Base-by-base conservation (phyloP, 139 green algal genomes). In the Zygnema cylindricum region DNA sequence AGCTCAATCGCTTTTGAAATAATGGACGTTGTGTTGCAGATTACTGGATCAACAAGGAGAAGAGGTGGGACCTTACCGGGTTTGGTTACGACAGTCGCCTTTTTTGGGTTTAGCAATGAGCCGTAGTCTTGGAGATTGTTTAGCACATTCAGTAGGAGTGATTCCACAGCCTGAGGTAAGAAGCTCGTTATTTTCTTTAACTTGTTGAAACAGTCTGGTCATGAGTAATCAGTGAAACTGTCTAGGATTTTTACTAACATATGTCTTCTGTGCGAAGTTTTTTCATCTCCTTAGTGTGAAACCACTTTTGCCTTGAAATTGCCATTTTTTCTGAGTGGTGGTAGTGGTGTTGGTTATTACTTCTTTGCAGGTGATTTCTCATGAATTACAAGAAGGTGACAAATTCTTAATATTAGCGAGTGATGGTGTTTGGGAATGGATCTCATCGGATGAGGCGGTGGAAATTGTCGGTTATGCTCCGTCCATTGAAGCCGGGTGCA, bases 391-490 rank as follows among this genome's bases (percentile, higher is more conserved):
- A 35, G 33, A 77, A 36, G 25, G 42, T 0, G 96, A 98, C 88
- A 84, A 94, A 32, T 98, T 98, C 85, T 25, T 98, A 23, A 91
- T 98, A 7, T 63, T 98, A 1, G 96, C 93, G 23, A 96, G 84
- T 40, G 96, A 98, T 82, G 96, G 96, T 0, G 73, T 98, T 25
- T 98, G 96, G 96, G 96, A 98, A 81, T 89, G 91, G 7, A 23
- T 98, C 38, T 84, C 69, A 73, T 95, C 94, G 38, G 88, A 95
- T 30, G 96, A 98, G n/a, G 95, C 93, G 41, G 83, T 91, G 1
- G 35, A 32, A 33, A 83, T 86, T 33, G 87, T 91, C 16, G 41
- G 35, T 33, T n/a, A 1, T n/a, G 30, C 32, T 35, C 7, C 38
- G 23, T 79, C 38, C 82, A 54, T 41, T 21, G 41, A 91, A 43